Evolutionary conservation across 306 rosid genomes (phyloP).

Genomic region (Begonia masoniana): DNA sequence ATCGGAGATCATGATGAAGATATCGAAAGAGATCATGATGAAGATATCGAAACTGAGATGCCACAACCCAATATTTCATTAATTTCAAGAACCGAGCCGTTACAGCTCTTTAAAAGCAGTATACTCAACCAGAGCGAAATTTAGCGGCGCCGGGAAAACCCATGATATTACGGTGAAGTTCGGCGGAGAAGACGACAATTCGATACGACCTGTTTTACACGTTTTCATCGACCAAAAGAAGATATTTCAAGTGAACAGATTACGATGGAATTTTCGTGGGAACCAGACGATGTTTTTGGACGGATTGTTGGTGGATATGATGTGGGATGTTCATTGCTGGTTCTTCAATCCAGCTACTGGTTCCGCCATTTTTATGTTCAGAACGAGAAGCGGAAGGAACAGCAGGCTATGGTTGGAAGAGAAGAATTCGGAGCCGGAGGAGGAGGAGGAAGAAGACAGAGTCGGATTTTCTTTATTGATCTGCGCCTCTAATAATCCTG

Average conservation of each 20-base stretch:
- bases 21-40: slow-evolving; percentile 6
- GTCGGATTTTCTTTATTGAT: not conserved
- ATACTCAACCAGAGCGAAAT: slow-evolving; percentile 34
- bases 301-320: slow-evolving; percentile 75
- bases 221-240: slow-evolving; percentile 51
- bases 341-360: slow-evolving; percentile 36
- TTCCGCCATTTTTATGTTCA: slow-evolving; percentile 59
- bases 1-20: slow-evolving; percentile 39
- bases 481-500: not conserved
- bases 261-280: slow-evolving; percentile 92
- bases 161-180: slow-evolving; percentile 66
- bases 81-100: slow-evolving; percentile 51
- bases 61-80: slow-evolving; percentile 14
- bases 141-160: slow-evolving; percentile 29
- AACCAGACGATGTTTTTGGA: slow-evolving; percentile 73
- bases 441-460: not conserved
- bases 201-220: slow-evolving; percentile 21
- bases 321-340: slow-evolving; percentile 99
- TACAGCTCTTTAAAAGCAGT: slow-evolving; percentile 22
- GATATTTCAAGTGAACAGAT: slow-evolving; percentile 52
- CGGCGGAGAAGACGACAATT: slow-evolving; percentile 23
- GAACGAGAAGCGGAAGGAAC: slow-evolving; percentile 70
- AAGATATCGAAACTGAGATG: not conserved
- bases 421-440: slow-evolving; percentile 21
- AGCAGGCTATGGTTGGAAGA: slow-evolving; percentile 88